Conservation (phyloP, 2,329 filamentous ascomycete genomes). For the Fusarium papillatum region DNA sequence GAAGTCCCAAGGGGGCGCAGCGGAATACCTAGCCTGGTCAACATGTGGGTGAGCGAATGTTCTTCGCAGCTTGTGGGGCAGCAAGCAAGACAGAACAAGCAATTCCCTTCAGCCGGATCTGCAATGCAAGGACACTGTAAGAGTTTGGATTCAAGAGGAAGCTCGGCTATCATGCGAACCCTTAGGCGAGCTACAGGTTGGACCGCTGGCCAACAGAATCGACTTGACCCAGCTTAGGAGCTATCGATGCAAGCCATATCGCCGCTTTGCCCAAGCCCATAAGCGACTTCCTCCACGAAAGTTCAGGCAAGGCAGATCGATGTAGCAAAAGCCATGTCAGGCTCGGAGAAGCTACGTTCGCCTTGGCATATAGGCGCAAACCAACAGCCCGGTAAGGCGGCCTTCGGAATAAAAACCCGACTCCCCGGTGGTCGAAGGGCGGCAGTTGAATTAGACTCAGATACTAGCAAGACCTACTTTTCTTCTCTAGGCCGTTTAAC, state of each 20-base stretch:
- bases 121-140: background rate
- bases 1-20: background rate
- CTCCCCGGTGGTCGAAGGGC: background rate
- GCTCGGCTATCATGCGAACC: background rate
- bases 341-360: background rate
- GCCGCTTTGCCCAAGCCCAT: background rate
- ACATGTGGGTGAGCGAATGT: background rate
- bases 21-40: background rate
- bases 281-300: background rate
- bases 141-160: background rate
- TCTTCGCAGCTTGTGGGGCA: background rate
- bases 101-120: background rate
- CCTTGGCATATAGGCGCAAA: background rate
- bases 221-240: background rate
- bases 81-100: background rate
- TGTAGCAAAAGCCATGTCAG: background rate
- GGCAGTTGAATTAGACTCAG: background rate
- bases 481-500: too few species aligned
- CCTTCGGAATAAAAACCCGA: background rate
- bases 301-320: background rate
- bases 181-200: background rate
- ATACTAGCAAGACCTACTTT: background rate
- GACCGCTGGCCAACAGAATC: background rate
- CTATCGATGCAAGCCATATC: background rate
- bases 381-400: background rate